Percentiles rank a stretch among this genome's conserved stretches.
These are phyloP conservation scores for Verticillium nubilum DNA, from an alignment of 2,329 filamentous ascomycete species.

Conservation along the genomic window DNA sequence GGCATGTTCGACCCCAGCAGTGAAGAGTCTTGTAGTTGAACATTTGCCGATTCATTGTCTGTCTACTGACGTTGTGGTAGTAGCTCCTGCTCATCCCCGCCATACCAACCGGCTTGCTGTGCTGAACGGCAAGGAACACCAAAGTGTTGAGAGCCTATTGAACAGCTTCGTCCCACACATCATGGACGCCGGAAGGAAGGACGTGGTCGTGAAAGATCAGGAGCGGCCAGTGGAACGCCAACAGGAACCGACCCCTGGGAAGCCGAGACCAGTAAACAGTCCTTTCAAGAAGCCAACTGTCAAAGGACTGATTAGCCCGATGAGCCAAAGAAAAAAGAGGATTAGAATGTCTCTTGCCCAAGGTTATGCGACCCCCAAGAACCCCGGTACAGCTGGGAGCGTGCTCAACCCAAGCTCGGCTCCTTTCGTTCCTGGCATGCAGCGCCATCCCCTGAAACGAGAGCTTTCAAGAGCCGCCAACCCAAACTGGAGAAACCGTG, in stretches of 20 bases:
- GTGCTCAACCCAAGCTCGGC: not conserved
- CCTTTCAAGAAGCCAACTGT: not conserved
- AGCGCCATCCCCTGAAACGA: not conserved
- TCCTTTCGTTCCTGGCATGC: not conserved
- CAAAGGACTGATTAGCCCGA: not conserved
- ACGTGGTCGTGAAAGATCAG: not conserved
- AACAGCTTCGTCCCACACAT: too few relatives aligned
- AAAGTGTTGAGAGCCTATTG: too few relatives aligned
- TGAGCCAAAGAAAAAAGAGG: not conserved
- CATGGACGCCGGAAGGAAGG: not conserved
- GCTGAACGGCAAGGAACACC: too few relatives aligned
- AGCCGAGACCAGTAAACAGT: not conserved
- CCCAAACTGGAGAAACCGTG: not conserved
- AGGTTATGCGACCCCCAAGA: not conserved
- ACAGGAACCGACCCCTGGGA: not conserved
- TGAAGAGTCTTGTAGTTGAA: too few relatives aligned
- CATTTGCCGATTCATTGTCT: too few relatives aligned
- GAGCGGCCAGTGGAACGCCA: not conserved
- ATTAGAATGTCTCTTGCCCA: not conserved
- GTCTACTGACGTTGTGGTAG: too few relatives aligned
- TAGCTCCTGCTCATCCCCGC: not conserved
- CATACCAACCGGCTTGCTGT: too few relatives aligned
- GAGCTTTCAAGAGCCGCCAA: not conserved
- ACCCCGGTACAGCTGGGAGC: not conserved
- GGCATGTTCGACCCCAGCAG: too few relatives aligned